These are phyloP conservation scores for Yarrowia yakushimensis DNA, from an alignment of 805 yeast species.

Conservation along the genomic window DNA sequence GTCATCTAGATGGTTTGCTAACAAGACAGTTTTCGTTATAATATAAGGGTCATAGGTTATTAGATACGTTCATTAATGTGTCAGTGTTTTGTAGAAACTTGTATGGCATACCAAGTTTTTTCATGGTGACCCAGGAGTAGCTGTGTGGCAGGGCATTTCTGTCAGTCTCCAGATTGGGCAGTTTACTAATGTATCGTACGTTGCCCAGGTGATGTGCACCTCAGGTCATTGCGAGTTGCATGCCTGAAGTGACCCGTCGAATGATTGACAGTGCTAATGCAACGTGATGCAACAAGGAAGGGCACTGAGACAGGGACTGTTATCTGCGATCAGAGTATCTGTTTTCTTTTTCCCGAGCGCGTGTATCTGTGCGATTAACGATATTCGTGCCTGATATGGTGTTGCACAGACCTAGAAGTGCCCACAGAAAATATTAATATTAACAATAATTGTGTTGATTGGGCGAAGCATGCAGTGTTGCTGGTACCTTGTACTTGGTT, in stretches of 20 bases:
- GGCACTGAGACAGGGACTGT: neutral
- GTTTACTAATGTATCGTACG: slow-evolving; percentile 10
- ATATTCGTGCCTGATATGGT: neutral
- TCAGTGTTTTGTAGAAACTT: neutral
- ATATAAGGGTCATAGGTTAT: slow-evolving; percentile 23
- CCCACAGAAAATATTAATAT: neutral
- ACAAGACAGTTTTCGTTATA: slow-evolving; percentile 22
- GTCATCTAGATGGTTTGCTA: slow-evolving; percentile 20
- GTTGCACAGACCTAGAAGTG: neutral
- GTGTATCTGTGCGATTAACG: neutral
- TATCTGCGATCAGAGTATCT: neutral
- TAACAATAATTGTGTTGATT: no score
- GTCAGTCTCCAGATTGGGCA: neutral
- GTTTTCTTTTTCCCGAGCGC: neutral
- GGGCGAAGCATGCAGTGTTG: neutral
- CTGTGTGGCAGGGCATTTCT: neutral
- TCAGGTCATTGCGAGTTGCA: slow-evolving; percentile 15
- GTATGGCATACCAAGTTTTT: no score
- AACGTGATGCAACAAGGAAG: neutral
- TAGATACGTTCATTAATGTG: slow-evolving; percentile 22
- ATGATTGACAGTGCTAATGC: slow-evolving; percentile 20
- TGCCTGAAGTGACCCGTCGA: neutral
- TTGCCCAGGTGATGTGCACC: slow-evolving; percentile 13
- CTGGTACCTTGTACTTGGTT: no score
- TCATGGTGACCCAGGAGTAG: no score